Conservation (phyloP, 2,329 filamentous ascomycete genomes). For the Nigrospora oryzae region DNA sequence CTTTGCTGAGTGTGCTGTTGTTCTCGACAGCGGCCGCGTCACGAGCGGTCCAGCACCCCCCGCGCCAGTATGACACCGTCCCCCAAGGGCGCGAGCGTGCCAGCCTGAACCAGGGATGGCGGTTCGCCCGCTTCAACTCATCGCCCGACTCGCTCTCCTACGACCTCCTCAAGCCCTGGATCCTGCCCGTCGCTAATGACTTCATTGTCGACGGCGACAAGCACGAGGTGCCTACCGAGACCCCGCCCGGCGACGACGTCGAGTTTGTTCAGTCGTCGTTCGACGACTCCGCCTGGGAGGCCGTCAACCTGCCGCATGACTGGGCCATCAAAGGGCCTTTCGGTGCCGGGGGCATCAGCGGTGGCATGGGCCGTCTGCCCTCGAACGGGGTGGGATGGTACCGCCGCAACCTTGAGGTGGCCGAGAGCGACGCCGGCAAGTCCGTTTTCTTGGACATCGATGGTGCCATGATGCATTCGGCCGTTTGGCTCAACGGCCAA, state of each 20-base stretch:
- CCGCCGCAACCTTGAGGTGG: constrained; percentile 26
- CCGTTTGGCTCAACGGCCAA: constrained; percentile 42
- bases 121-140: constrained; percentile 22
- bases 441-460: constrained; percentile 25
- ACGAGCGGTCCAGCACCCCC: too few relatives aligned
- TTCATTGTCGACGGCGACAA: constrained; percentile 18
- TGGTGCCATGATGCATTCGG: constrained; percentile 41
- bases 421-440: constrained; percentile 8
- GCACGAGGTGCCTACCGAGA: constrained; percentile 12
- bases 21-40: too few relatives aligned
- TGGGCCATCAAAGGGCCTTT: constrained; percentile 35
- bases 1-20: too few relatives aligned
- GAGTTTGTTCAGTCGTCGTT: constrained; percentile 17
- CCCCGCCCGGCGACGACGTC: constrained; percentile 15
- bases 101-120: constrained; percentile 24
- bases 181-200: constrained; percentile 21
- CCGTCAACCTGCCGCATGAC: constrained; percentile 31
- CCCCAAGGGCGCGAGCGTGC: constrained; percentile 17
- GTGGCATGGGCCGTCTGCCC: constrained; percentile 34
- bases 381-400: constrained; percentile 45
- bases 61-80: too few relatives aligned
- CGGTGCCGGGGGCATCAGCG: constrained; percentile 21
- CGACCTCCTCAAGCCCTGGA: constrained; percentile 20
- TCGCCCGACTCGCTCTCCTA: constrained; percentile 26
- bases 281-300: constrained; percentile 24